Conservation (phyloP, 805 yeast species). For the Schwanniomyces yamadae region DNA sequence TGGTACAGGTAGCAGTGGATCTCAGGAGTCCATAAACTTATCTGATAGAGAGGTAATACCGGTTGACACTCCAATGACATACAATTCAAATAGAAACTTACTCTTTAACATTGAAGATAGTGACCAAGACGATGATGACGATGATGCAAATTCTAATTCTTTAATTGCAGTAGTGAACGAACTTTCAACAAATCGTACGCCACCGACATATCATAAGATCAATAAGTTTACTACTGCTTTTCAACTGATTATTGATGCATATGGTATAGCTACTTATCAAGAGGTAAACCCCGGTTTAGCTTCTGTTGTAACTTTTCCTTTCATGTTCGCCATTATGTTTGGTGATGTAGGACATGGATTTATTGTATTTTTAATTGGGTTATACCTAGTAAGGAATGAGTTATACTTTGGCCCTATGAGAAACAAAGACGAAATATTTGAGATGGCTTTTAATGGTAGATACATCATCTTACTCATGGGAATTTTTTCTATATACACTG, state of each 20-base stretch:
- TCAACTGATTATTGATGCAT: conserved; percentile 73
- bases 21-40: conserved; percentile 17
- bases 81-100: conserved; percentile 10
- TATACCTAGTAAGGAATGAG: conserved; percentile 55
- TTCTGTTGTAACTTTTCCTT: conserved; percentile 73
- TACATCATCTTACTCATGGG: conserved; percentile 73
- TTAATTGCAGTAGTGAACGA: conserved; percentile 52
- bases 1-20: conserved; percentile 5
- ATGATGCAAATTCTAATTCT: conserved; percentile 17
- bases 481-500: conserved; percentile 69
- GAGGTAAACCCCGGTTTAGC: conserved; percentile 78
- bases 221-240: conserved; percentile 69
- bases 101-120: conserved; percentile 23
- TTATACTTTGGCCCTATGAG: conserved; percentile 47
- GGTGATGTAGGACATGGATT: conserved; percentile 83
- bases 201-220: conserved; percentile 69
- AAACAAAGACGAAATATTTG: conserved; percentile 70
- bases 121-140: conserved; percentile 12
- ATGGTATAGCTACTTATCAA: conserved; percentile 72
- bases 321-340: conserved; percentile 82
- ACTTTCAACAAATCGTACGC: conserved; percentile 61
- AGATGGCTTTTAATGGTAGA: conserved; percentile 73
- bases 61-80: conserved; percentile 4
- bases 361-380: conserved; percentile 56
- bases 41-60: conserved; percentile 8